Evolutionary conservation across 352 stramenopile species (phyloP).

Genomic region (Albugo candida): DNA sequence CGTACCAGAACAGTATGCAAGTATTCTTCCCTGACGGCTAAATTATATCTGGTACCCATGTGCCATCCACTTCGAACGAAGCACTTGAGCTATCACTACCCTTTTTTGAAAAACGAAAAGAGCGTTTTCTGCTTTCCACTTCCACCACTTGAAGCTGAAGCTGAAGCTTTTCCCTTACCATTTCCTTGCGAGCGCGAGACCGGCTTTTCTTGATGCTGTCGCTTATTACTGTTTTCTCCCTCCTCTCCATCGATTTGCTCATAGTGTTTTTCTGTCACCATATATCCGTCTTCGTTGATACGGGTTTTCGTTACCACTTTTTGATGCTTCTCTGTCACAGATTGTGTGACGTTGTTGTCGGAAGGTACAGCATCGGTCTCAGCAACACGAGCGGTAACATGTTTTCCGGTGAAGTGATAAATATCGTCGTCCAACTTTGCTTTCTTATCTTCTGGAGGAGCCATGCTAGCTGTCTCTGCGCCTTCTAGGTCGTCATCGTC

Average conservation of each 20-base stretch:
- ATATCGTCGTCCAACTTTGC: conserved; percentile 13
- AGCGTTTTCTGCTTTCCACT: too few species aligned
- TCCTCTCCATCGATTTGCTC: conserved; percentile 28
- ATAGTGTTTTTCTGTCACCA: conserved; percentile 62
- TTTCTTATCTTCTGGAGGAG: neutral
- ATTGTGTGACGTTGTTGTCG: conserved; percentile 2
- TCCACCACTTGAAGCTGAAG: too few species aligned
- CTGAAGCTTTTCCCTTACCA: too few species aligned
- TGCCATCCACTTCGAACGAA: too few species aligned
- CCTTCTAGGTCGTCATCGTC: conserved; percentile 39
- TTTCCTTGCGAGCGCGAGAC: too few species aligned
- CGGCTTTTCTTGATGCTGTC: too few species aligned
- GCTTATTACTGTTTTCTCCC: neutral
- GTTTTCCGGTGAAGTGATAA: conserved; percentile 11
- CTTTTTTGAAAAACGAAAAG: too few species aligned
- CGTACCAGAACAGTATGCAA: conserved; percentile 36
- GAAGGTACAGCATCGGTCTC: conserved; percentile 1
- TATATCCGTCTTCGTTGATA: conserved; percentile 70
- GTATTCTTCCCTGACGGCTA: conserved; percentile 38
- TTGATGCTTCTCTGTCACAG: conserved; percentile 23
- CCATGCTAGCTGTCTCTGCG: conserved; percentile 12
- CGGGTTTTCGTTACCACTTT: conserved; percentile 44
- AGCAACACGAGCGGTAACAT: neutral
- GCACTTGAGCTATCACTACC: too few species aligned
- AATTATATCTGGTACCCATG: neutral